Conservation (phyloP, 2,329 filamentous ascomycete species). For the Penicillium janthinellum region DNA sequence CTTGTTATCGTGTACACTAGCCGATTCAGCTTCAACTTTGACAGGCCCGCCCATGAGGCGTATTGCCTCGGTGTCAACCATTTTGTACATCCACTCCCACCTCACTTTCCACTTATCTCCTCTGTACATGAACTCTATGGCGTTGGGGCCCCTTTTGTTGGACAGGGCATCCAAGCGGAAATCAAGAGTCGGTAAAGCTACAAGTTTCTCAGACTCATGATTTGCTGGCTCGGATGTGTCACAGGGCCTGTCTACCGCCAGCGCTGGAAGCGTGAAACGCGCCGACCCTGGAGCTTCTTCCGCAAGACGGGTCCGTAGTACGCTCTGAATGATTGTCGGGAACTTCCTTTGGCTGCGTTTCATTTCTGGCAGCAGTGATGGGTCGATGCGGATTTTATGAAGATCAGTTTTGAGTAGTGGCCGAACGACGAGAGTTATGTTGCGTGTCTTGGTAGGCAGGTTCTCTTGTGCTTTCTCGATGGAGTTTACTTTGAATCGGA, state of each 20-base stretch:
- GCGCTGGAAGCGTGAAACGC: conserved; percentile 47
- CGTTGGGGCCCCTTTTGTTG: conserved; percentile 1
- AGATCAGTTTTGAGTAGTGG: conserved; percentile 40
- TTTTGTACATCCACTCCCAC: conserved; percentile 47
- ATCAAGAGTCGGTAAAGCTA: conserved; percentile 35
- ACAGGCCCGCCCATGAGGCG: conserved; percentile 34
- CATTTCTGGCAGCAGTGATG: conserved; percentile 1
- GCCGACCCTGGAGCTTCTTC: conserved; percentile 37
- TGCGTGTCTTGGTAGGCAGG: background rate
- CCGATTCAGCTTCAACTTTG: conserved; percentile 19
- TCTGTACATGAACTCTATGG: conserved; percentile 10
- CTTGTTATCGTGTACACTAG: conserved; percentile 32
- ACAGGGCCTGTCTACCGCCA: conserved; percentile 21
- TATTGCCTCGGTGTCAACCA: conserved; percentile 37
- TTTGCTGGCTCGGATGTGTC: background rate
- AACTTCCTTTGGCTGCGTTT: conserved; percentile 4
- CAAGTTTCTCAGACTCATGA: conserved; percentile 9
- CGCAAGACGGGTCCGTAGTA: conserved; percentile 25
- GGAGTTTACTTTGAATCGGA: conserved; percentile 46
- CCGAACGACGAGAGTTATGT: conserved; percentile 42
- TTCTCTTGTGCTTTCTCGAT: conserved; percentile 5
- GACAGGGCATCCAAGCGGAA: conserved; percentile 19
- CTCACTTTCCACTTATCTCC: conserved; percentile 27
- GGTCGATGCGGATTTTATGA: conserved; percentile 19
- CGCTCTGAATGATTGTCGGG: background rate